Percentiles rank a stretch among this genome's conserved stretches.
phyloP scores from a whole-genome alignment of 768 basidiomycete species.

The Hortiboletus campestris region DNA sequence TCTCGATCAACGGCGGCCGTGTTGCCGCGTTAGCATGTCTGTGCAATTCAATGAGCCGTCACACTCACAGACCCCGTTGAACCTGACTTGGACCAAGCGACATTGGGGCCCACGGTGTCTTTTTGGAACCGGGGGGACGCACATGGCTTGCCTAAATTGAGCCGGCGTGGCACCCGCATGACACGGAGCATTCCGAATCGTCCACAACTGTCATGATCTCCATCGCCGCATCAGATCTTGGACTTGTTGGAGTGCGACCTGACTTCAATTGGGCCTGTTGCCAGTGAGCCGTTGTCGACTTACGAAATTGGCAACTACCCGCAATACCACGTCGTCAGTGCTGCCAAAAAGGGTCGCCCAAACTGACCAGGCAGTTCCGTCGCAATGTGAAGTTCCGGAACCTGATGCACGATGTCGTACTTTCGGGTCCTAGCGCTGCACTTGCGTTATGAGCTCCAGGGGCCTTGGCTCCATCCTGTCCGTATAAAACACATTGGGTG shows the following conservation, averaged over 20 bases:
- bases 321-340: conserved; percentile 11
- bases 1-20: conserved; percentile 1
- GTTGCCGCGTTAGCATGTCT: conserved; percentile 12
- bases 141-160: conserved; percentile 5
- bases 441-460: conserved; percentile 10
- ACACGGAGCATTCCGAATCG: not conserved
- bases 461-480: conserved; percentile 4
- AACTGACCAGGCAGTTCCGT: conserved; percentile 8
- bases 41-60: conserved; percentile 6
- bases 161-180: conserved; percentile 7
- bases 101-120: conserved; percentile 7
- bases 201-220: conserved; percentile 18
- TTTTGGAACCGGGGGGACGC: not conserved
- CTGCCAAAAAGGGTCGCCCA: conserved; percentile 16
- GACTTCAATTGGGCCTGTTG: conserved; percentile 1
- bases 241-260: conserved; percentile 1
- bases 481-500: conserved; percentile 20
- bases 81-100: conserved; percentile 10
- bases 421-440: conserved; percentile 12
- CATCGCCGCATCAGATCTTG: conserved; percentile 17
- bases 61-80: conserved; percentile 16
- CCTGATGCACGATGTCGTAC: conserved; percentile 16
- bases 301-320: conserved; percentile 11
- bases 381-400: conserved; percentile 20
- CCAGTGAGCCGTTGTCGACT: conserved; percentile 3